phyloP scores from a whole-genome alignment of 179 eudicot species.

The Beta lomatogona region DNA sequence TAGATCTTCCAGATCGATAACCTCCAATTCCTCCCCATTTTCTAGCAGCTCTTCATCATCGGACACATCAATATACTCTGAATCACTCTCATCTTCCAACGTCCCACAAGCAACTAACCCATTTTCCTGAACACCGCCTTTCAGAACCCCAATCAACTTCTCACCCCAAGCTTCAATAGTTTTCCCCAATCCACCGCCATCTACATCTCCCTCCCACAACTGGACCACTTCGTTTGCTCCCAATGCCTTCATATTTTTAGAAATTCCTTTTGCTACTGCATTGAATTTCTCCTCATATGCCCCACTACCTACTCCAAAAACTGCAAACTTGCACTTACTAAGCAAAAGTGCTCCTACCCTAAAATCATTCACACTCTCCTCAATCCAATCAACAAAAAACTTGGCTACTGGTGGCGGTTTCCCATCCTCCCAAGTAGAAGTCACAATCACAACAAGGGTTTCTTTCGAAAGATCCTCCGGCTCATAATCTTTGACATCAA shows the following conservation, averaged over 20 bases:
- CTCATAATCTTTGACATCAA: conserved; percentile 70
- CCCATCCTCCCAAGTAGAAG: conserved; percentile 89
- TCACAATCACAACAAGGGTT: conserved; percentile 56
- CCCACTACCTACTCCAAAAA: conserved; percentile 85
- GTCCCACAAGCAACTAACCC: conserved; percentile 36
- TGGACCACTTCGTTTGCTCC: conserved; percentile 74
- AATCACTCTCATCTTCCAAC: conserved; percentile 41
- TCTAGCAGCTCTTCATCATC: conserved; percentile 57
- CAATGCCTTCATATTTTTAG: conserved; percentile 54
- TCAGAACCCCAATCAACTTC: conserved; percentile 51
- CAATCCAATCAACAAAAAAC: conserved; percentile 74
- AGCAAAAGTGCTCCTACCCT: conserved; percentile 74
- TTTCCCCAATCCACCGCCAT: conserved; percentile 59
- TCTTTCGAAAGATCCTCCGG: conserved; percentile 85
- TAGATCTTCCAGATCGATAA: conserved; percentile 90
- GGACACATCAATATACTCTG: conserved; percentile 38
- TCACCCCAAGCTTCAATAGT: conserved; percentile 79
- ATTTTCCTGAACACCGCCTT: conserved; percentile 42
- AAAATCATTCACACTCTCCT: conserved; percentile 84
- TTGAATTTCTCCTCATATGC: conserved; percentile 74
- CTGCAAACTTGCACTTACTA: conserved; percentile 58
- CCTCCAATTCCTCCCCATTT: conserved; percentile 40
- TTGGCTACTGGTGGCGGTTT: conserved; percentile 60
- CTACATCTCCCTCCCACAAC: conserved; percentile 81
- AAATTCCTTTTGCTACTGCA: conserved; percentile 59